Evolutionary conservation across 768 basidiomycete species (phyloP).

Genomic region (Filobasidium floriforme): DNA sequence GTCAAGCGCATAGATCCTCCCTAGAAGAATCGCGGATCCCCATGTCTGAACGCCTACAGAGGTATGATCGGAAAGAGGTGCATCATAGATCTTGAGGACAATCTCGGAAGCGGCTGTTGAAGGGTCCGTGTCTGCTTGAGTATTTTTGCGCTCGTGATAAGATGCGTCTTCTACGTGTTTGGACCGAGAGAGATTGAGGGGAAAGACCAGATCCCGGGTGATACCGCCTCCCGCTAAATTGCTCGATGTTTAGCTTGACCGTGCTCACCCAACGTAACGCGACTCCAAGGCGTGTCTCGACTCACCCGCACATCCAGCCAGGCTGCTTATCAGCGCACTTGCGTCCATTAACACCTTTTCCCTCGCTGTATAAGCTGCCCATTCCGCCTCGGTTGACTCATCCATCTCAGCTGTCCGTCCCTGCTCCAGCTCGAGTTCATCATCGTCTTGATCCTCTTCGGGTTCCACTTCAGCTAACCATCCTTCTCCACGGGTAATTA

Average conservation of each 20-base stretch:
- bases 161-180: background rate
- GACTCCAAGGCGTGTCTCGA: no score
- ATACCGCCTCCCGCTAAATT: conserved; percentile 18
- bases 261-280: no score
- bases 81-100: conserved; percentile 38
- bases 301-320: conserved; percentile 38
- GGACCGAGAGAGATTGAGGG: background rate
- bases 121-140: conserved; percentile 12
- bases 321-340: conserved; percentile 38
- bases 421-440: background rate
- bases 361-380: conserved; percentile 23
- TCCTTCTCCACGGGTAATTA: conserved; percentile 36
- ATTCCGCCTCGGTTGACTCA: background rate
- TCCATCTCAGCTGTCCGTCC: conserved; percentile 10
- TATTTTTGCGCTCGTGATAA: conserved; percentile 8
- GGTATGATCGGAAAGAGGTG: conserved; percentile 42
- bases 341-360: conserved; percentile 38
- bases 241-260: background rate
- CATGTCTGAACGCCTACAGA: conserved; percentile 45
- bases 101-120: conserved; percentile 24
- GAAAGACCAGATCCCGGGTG: conserved; percentile 11
- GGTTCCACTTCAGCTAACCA: conserved; percentile 34
- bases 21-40: conserved; percentile 42
- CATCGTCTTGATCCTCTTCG: conserved; percentile 23
- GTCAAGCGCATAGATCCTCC: conserved; percentile 33